Evolutionary conservation across 2,329 filamentous ascomycete genomes (phyloP).

Genomic region (Monosporascus sp.): DNA sequence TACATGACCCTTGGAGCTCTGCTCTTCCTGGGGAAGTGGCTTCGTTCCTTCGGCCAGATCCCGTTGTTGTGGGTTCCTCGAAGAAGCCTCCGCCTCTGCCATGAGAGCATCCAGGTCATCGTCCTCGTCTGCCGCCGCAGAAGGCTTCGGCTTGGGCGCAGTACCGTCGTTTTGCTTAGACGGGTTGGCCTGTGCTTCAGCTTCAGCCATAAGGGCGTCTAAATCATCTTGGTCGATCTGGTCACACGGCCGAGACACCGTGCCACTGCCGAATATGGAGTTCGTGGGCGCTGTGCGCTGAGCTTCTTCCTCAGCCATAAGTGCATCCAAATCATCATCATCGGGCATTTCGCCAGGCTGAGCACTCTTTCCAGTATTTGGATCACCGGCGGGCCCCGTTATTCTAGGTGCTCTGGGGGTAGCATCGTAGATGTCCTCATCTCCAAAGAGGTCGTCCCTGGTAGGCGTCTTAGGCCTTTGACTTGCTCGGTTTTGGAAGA

Average conservation of each 20-base stretch:
- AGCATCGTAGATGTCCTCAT: slow-evolving; percentile 51
- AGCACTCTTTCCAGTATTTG: slow-evolving; percentile 5
- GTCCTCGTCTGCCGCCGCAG: slow-evolving; percentile 1
- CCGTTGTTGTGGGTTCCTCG: not conserved
- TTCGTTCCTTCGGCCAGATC: not conserved
- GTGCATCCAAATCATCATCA: slow-evolving; percentile 43
- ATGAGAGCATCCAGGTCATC: slow-evolving; percentile 6
- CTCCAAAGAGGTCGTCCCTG: slow-evolving; percentile 30
- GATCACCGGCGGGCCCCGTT: slow-evolving; percentile 13
- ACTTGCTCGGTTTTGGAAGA: slow-evolving; percentile 28
- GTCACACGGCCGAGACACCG: slow-evolving; percentile 5
- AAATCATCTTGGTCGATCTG: slow-evolving; percentile 30
- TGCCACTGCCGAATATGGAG: slow-evolving; percentile 12
- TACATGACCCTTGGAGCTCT: not conserved
- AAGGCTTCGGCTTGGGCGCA: not conserved
- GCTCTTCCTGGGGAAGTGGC: not conserved
- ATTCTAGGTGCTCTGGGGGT: slow-evolving; percentile 35
- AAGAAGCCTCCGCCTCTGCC: slow-evolving; percentile 11
- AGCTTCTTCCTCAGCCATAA: slow-evolving; percentile 45
- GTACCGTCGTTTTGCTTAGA: slow-evolving; percentile 2
- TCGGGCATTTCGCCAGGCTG: slow-evolving; percentile 13
- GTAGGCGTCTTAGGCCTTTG: slow-evolving; percentile 27
- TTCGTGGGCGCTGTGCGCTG: slow-evolving; percentile 12
- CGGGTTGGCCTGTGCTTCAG: slow-evolving; percentile 12
- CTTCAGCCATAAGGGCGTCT: slow-evolving; percentile 30